These are phyloP conservation scores for Phyllachora maydis DNA, from an alignment of 2,329 filamentous ascomycete genomes.

Conservation along the genomic window DNA sequence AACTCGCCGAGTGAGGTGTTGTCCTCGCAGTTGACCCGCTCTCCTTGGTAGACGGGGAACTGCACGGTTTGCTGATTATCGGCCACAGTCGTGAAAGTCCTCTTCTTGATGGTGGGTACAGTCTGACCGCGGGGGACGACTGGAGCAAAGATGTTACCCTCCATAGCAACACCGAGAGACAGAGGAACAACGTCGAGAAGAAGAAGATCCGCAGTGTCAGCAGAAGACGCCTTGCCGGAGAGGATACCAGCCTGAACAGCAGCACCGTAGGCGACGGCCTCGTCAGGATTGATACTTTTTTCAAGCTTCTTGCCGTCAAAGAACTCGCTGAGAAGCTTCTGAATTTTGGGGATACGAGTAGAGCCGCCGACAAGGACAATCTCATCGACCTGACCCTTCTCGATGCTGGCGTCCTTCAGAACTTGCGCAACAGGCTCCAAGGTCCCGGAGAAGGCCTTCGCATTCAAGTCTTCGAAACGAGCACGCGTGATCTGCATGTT, in stretches of 20 bases:
- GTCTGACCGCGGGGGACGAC: slow-evolving; percentile 68
- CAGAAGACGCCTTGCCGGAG: slow-evolving; percentile 90
- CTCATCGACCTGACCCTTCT: slow-evolving; percentile 89
- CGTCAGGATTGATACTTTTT: slow-evolving; percentile 99
- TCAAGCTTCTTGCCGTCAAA: slow-evolving; percentile 99
- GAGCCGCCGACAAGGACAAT: slow-evolving; percentile 98
- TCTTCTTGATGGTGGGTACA: slow-evolving; percentile 66
- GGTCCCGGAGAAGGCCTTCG: slow-evolving; percentile 83
- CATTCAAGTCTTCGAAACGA: slow-evolving; percentile 96
- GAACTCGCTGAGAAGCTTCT: slow-evolving; percentile 98
- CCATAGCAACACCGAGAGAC: slow-evolving; percentile 97
- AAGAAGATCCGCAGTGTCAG: slow-evolving; percentile 84
- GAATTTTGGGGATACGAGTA: slow-evolving; percentile 95
- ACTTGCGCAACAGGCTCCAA: slow-evolving; percentile 93
- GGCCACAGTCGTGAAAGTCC: slow-evolving; percentile 73
- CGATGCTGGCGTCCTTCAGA: slow-evolving; percentile 73
- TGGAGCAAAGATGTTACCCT: slow-evolving; percentile 91
- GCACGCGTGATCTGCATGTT: slow-evolving; percentile 94
- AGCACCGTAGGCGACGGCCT: slow-evolving; percentile 97
- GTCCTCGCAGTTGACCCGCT: slow-evolving; percentile 94
- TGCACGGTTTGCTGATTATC: slow-evolving; percentile 64
- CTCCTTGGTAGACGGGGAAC: slow-evolving; percentile 90
- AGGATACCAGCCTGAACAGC: slow-evolving; percentile 98
- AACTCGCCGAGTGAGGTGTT: slow-evolving; percentile 98
- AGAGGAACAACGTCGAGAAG: slow-evolving; percentile 92